phyloP scores from a whole-genome alignment of 768 basidiomycete genomes.

The Serendipita sp. region DNA sequence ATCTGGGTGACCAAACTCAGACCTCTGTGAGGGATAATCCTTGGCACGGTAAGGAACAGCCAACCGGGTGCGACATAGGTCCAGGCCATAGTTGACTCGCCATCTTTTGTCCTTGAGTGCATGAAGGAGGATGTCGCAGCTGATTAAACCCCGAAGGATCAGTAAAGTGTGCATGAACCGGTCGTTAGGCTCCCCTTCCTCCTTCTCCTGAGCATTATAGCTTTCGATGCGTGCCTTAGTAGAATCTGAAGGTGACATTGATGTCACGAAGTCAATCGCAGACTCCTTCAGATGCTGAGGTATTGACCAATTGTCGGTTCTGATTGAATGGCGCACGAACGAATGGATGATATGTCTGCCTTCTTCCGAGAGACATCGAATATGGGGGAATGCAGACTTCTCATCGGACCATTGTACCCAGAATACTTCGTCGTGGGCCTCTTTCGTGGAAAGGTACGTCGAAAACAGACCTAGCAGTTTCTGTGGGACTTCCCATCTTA shows the following conservation, averaged over 20 bases:
- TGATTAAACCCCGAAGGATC: slow-evolving; percentile 31
- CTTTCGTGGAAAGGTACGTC: background rate
- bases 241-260: background rate
- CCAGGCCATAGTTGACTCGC: slow-evolving; percentile 38
- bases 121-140: slow-evolving; percentile 25
- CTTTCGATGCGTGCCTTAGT: slow-evolving; percentile 10
- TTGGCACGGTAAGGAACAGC: slow-evolving; percentile 33
- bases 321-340: slow-evolving; percentile 14
- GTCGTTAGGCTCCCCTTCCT: background rate
- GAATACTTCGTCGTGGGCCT: too few species aligned
- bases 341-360: slow-evolving; percentile 8
- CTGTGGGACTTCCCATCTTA: slow-evolving; percentile 29
- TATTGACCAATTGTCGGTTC: slow-evolving; percentile 13
- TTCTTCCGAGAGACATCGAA: background rate
- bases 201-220: too few species aligned
- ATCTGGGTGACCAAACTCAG: slow-evolving; percentile 41
- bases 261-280: slow-evolving; percentile 17
- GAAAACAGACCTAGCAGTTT: slow-evolving; percentile 18
- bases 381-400: slow-evolving; percentile 2
- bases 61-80: slow-evolving; percentile 26
- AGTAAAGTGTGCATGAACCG: slow-evolving; percentile 24
- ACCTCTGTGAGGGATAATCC: slow-evolving; percentile 24
- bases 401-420: too few species aligned
- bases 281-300: slow-evolving; percentile 12
- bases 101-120: slow-evolving; percentile 27